These are phyloP conservation scores for Kwoniella pini DNA, from an alignment of 768 basidiomycete genomes.

Conservation along the genomic window DNA sequence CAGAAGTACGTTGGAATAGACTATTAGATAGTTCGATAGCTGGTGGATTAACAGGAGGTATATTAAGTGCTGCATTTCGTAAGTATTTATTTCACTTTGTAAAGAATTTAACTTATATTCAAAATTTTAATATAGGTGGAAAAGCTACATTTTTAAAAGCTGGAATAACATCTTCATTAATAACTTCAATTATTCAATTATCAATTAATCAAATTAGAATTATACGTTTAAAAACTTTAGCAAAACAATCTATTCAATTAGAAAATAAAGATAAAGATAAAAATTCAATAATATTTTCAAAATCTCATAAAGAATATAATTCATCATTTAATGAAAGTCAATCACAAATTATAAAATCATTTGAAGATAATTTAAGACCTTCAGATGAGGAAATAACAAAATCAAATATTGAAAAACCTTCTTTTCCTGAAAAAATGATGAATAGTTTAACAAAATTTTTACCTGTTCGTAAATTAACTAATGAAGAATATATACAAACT, in stretches of 20 bases:
- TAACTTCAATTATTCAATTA: constrained; percentile 67
- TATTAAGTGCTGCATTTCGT: constrained; percentile 56
- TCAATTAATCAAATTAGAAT: constrained; percentile 70
- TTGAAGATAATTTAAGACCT: constrained; percentile 1
- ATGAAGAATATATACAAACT: constrained; percentile 70
- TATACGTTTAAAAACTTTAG: constrained; percentile 63
- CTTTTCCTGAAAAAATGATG: constrained; percentile 48
- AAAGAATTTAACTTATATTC: not conserved
- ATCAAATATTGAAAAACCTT: constrained; percentile 4
- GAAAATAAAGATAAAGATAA: not conserved
- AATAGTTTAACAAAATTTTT: constrained; percentile 57
- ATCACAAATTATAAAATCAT: constrained; percentile 3
- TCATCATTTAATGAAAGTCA: no score
- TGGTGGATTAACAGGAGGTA: constrained; percentile 68
- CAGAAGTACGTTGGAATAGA: constrained; percentile 63
- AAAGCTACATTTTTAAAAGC: constrained; percentile 63
- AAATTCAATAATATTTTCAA: no score
- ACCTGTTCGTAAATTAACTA: constrained; percentile 62
- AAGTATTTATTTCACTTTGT: not conserved
- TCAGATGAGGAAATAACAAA: not conserved
- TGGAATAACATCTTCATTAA: constrained; percentile 62
- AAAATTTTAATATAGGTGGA: constrained; percentile 60
- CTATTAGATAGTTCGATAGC: constrained; percentile 73
- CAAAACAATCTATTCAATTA: constrained; percentile 8
- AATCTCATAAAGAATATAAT: no score